Evolutionary conservation across 139 green algal species (phyloP), one percentile per base, ranked within the genome.

Genomic region (Chlorella vulgaris): DNA sequence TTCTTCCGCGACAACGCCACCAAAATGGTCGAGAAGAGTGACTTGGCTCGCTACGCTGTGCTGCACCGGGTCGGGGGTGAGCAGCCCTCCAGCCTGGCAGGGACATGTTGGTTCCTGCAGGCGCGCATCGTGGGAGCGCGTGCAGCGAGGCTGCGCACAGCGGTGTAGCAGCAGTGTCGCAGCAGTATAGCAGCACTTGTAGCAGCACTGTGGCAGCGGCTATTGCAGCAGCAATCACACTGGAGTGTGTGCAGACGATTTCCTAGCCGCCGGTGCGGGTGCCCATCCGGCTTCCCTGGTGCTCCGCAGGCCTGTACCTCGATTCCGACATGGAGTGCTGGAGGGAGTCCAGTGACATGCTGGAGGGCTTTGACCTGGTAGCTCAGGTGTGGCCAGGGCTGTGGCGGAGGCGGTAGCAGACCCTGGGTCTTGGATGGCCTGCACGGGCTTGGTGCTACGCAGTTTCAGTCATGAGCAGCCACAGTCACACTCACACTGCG

Each of bases 311-410:
- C 1, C 66, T 73, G 66, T 73, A 73, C 36, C 36, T 73, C 36
- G 66, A 73, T 36, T 73, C 66, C 13, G 66, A 73, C 36, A 31
- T 73, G 6, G 66, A 73, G 36, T 73, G 66, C 66, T 73, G 66
- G 66, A 35, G 66, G 66, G 66, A 73, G 36, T 35, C 36, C 7
- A 6, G 66, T 18, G 66, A 73, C 36, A 18, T 73, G 21, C 66
- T 73, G 66, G 66, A 73, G 19, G 66, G 66, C n/a, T 51, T 42
- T 5, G 66, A 73, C 36, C 10, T 51, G 26, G 66, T 73, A 19
- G 19, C 38, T 15, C 66, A 73, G 66, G 66, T 73, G 36, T 5
- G 65, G 35, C 7, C 15, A 71, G 10, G 47, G 47, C 15, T 58
- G 10, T 58, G 47, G 47, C 47, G 47, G 47, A 15, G 13, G 47